Percentiles rank a stretch among this genome's conserved stretches.
Evolutionary conservation across 2,329 filamentous ascomycete species (phyloP).

Genomic region (Colletotrichum camelliae): DNA sequence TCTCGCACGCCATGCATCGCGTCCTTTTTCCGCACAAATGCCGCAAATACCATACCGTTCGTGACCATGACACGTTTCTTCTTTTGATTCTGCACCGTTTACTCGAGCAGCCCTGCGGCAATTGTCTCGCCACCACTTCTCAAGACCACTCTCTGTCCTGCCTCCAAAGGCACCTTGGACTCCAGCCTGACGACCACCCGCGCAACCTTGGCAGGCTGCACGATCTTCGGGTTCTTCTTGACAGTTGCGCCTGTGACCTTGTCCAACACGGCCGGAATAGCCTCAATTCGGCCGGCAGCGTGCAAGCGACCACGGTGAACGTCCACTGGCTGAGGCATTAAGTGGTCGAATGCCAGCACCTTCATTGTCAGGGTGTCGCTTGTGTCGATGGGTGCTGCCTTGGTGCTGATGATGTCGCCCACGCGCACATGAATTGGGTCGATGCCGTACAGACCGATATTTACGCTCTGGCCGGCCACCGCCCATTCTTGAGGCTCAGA

Average conservation of each 20-base stretch:
- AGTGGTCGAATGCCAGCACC: conserved; percentile 85
- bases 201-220: conserved; percentile 81
- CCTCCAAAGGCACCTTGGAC: conserved; percentile 78
- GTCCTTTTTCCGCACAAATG: neutral
- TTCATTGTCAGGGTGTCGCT: conserved; percentile 80
- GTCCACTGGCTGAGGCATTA: conserved; percentile 89
- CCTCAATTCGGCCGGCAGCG: conserved; percentile 74
- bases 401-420: conserved; percentile 86
- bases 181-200: conserved; percentile 78
- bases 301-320: conserved; percentile 87
- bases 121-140: conserved; percentile 83
- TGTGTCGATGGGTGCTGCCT: conserved; percentile 70
- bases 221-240: conserved; percentile 85
- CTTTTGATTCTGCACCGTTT: conserved; percentile 25
- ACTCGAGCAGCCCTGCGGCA: conserved; percentile 85
- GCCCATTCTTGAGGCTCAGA: conserved; percentile 81
- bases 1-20: neutral
- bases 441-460: conserved; percentile 83
- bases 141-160: conserved; percentile 80
- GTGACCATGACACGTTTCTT: neutral
- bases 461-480: conserved; percentile 88
- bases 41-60: neutral
- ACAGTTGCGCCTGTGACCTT: conserved; percentile 76
- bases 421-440: conserved; percentile 82
- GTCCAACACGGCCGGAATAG: conserved; percentile 77